A percentile compares a stretch with the other conserved stretches of the same genome.
Evolutionary conservation across 768 basidiomycete genomes (phyloP).

Genomic region (Kwoniella mangroviensis): DNA sequence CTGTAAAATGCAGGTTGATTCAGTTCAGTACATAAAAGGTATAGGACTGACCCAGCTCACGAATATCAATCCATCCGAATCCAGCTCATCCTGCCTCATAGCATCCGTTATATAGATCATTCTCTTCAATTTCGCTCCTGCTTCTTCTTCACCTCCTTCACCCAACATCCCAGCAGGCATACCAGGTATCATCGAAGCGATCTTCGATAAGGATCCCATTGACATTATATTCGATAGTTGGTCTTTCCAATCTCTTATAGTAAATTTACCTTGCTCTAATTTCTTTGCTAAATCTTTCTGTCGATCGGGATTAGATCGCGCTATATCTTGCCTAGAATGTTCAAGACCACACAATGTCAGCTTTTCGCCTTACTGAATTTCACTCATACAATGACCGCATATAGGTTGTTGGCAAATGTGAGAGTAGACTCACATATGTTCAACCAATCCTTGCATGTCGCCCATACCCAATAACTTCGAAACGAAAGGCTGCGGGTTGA

Average conservation of each 20-base stretch:
- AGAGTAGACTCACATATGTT: constrained; percentile 71
- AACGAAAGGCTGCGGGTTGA: constrained; percentile 94
- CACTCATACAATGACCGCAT: no score
- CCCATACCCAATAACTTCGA: constrained; percentile 94
- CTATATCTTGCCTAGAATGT: constrained; percentile 73
- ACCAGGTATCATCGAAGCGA: constrained; percentile 98
- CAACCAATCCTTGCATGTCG: constrained; percentile 95
- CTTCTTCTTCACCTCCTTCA: constrained; percentile 88
- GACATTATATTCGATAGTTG: constrained; percentile 98
- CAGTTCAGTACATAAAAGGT: background rate
- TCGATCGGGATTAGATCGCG: constrained; percentile 90
- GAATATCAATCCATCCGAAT: constrained; percentile 91
- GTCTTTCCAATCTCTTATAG: constrained; percentile 96
- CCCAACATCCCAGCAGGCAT: constrained; percentile 81
- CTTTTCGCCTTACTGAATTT: no score
- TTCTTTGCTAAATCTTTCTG: constrained; percentile 98
- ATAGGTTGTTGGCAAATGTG: background rate
- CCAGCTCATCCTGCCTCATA: constrained; percentile 90
- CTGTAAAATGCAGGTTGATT: constrained; percentile 22
- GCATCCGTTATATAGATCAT: constrained; percentile 99
- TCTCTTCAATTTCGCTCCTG: constrained; percentile 84
- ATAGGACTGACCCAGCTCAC: constrained; percentile 60
- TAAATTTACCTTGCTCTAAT: constrained; percentile 88
- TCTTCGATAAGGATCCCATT: constrained; percentile 99
- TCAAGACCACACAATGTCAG: constrained; percentile 13